Evolutionary conservation across 768 basidiomycete genomes (phyloP), one percentile per base, ranked within the genome.

Genomic region (Russula foetens): DNA sequence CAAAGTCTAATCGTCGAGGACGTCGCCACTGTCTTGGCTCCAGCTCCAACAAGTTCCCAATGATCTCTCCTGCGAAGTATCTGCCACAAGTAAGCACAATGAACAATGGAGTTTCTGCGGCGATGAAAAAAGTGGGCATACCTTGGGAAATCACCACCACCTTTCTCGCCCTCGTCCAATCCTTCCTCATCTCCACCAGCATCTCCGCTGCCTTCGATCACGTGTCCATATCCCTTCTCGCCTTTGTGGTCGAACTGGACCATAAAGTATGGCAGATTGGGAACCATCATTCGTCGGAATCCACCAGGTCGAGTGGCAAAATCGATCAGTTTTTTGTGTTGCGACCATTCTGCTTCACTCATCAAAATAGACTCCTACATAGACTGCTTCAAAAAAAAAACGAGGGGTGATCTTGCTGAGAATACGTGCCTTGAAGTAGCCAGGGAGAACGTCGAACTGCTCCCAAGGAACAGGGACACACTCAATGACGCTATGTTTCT

Each of bases 171-270:
- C 70, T 93, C 93, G 63, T 90, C 88, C 33, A 88, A 72, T 24
- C 79, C 81, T 28, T 79, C 81, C 62, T 85, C 84, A 17, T 85
- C 83, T 31, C 84, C 87, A 0, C 79, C 75, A 3, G 80, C 81
- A 39, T 90, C 85, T 26, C 80, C 83, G 0, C 84, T 82, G 1
- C 97, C 97, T 71, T 99, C 97, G 62, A 99, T 97, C 63, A 99
- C 91, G 73, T 99, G 97, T 0, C 97, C 97, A 70, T 93, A 99
- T 2, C 97, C 97, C 69, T 92, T 93, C 73, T 98, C 94, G 26
- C 97, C 94, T 68, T 95, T 98, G 73, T 98, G 80, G 73, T 99
- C 97, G 72, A 96, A 99, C 67, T 96, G 94, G 7, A 98, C 90
- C 92, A 95, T 96, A 69, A 99, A 99, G 73, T 99, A 99, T 1